Evolutionary conservation across 805 yeast genomes (phyloP).

Genomic region (Sugiyamaella lignohabitans): DNA sequence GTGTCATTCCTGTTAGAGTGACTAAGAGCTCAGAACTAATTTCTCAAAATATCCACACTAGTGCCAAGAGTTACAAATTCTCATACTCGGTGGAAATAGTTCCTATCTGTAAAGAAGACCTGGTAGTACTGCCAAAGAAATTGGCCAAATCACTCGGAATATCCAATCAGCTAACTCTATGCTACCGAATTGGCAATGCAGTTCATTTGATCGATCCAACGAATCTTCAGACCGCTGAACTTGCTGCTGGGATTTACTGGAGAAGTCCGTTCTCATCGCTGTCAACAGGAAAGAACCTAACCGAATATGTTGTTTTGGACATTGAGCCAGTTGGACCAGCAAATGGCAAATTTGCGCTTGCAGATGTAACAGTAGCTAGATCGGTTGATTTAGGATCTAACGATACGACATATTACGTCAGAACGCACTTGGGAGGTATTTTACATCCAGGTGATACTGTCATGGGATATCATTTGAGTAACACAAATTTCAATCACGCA

Average conservation of each 20-base stretch:
- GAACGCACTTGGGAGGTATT: slow-evolving; percentile 90
- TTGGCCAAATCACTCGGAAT: slow-evolving; percentile 79
- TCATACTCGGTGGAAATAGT: slow-evolving; percentile 89
- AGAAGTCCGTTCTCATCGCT: slow-evolving; percentile 72
- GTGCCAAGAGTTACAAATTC: slow-evolving; percentile 81
- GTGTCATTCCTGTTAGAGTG: slow-evolving; percentile 77
- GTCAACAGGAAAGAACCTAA: slow-evolving; percentile 59
- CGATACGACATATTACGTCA: slow-evolving; percentile 72
- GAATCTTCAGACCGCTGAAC: slow-evolving; percentile 70
- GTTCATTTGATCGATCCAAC: slow-evolving; percentile 82
- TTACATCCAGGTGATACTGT: slow-evolving; percentile 96
- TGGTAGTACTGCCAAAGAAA: slow-evolving; percentile 84
- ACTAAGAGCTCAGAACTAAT: slow-evolving; percentile 88
- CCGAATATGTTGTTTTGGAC: slow-evolving; percentile 85
- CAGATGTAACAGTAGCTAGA: slow-evolving; percentile 89
- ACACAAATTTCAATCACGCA: slow-evolving; percentile 83
- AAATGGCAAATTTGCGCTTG: slow-evolving; percentile 58
- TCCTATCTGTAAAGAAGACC: slow-evolving; percentile 94
- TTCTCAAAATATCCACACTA: slow-evolving; percentile 87
- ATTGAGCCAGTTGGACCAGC: slow-evolving; percentile 64
- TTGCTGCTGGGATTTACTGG: slow-evolving; percentile 70
- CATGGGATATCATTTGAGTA: slow-evolving; percentile 80
- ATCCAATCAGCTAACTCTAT: slow-evolving; percentile 72
- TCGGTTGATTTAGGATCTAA: slow-evolving; percentile 82
- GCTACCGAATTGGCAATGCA: slow-evolving; percentile 76